Base-by-base conservation (phyloP, 1,284 basidiomycete species). In the Cryptococcus sp. region DNA sequence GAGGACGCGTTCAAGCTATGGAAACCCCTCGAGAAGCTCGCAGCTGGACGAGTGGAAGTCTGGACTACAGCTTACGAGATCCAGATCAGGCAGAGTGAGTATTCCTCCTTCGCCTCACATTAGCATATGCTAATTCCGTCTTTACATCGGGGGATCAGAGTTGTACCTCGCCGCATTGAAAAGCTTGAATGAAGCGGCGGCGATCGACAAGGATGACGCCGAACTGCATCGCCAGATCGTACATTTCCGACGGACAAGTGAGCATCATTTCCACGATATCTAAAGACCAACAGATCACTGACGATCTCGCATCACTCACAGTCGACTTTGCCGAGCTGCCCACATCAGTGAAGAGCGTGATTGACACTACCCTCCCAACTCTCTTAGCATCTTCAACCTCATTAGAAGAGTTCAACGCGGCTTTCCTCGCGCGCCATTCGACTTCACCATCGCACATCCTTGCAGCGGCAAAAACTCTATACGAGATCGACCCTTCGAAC, bases 31-130 rank as follows among this genome's bases (percentile, higher is more conserved):
- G 82, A 84, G 19, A 80, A 79, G 3, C 78, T 86, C 30, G 83
- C 82, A 1, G 74, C 79, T 16, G 72, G 81, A 1, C 81, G 85
- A 52, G 75, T 90, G 8, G 86, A 90, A 42, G 86, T 86, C 5
- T 94, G 91, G 88, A 75, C 86, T 46, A 82, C 83, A 0, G 82
- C 83, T 1, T 96, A 91, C 71, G 92, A 97, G 70, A 87, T 98
- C 25, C 86, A 89, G 23, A 77, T 90, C 20, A 82, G 92, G 52
- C 82, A 88, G 73, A 85, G 90, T 91, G 69, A 70, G 86, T 81
- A 39, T 15, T 23, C 17, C 42, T 48, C 30, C 5, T 35, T 35
- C 8, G 30, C 30, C 2, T 13, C 5, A 35, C 30, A 5, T 10
- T 4, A 10, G 8, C 30, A 35, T n/a, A 35, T 35, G 13, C 30